Percentiles rank a stretch among this genome's conserved stretches.
These are phyloP conservation scores for Mycosphaerella sp. DNA, from an alignment of 2,329 filamentous ascomycete genomes.

Conservation along the genomic window DNA sequence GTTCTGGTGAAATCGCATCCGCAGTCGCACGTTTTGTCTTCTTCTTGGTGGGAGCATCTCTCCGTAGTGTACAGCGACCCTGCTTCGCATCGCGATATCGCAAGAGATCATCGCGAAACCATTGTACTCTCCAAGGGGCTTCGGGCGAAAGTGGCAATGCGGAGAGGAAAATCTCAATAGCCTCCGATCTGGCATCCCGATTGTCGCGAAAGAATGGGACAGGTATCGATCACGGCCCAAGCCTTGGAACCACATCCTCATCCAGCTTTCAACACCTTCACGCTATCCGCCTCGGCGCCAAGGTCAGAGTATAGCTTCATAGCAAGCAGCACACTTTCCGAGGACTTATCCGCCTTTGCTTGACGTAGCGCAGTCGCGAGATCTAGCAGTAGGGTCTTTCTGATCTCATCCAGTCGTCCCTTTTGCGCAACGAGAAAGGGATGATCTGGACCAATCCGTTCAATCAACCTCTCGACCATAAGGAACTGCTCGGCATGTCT, in stretches of 20 bases:
- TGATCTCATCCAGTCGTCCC: slow-evolving; percentile 50
- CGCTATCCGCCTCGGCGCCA: slow-evolving; percentile 53
- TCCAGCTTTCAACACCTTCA: slow-evolving; percentile 48
- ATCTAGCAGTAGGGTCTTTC: slow-evolving; percentile 59
- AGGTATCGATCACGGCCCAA: background rate
- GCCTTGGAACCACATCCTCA: slow-evolving; percentile 14
- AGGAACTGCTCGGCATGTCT: slow-evolving; percentile 54
- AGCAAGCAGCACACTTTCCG: slow-evolving; percentile 48
- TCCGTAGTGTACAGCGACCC: too few species aligned
- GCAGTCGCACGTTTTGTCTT: too few species aligned
- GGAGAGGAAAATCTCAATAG: too few species aligned
- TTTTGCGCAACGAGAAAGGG: slow-evolving; percentile 57
- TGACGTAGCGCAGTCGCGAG: slow-evolving; percentile 57
- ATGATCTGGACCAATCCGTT: slow-evolving; percentile 50
- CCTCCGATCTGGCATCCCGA: too few species aligned
- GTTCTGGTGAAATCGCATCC: too few species aligned
- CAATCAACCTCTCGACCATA: slow-evolving; percentile 47
- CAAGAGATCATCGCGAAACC: too few species aligned
- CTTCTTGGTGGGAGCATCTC: too few species aligned
- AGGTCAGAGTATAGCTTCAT: slow-evolving; percentile 56
- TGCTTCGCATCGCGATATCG: too few species aligned
- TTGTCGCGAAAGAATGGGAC: too few species aligned
- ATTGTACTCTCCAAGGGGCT: too few species aligned
- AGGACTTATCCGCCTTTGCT: slow-evolving; percentile 39
- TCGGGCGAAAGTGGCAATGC: too few species aligned